These are phyloP conservation scores for Termitomyces sp. DNA, from an alignment of 1,284 basidiomycete genomes.

Conservation along the genomic window DNA sequence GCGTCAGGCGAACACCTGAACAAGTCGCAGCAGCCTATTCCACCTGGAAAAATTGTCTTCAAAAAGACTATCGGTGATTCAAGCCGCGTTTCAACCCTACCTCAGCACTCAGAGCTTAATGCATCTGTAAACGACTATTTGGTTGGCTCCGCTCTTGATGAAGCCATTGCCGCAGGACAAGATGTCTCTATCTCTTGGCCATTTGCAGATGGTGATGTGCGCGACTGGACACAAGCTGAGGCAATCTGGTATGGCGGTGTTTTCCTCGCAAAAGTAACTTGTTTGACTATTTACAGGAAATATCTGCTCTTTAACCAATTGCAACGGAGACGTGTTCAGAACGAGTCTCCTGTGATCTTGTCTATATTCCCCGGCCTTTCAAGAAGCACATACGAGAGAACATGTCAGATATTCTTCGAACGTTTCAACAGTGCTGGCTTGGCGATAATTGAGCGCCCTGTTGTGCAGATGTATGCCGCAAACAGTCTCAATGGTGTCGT, in stretches of 20 bases:
- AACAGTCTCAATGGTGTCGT: slow-evolving; percentile 76
- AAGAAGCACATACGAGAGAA: slow-evolving; percentile 67
- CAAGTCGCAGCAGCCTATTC: slow-evolving; percentile 14
- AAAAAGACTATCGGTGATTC: slow-evolving; percentile 30
- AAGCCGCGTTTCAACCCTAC: slow-evolving; percentile 40
- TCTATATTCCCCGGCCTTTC: slow-evolving; percentile 69
- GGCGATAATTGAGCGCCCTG: slow-evolving; percentile 78
- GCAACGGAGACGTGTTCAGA: slow-evolving; percentile 75
- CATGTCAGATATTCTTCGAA: slow-evolving; percentile 91
- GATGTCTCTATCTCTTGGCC: slow-evolving; percentile 80
- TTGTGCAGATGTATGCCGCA: slow-evolving; percentile 82
- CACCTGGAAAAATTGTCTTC: background rate
- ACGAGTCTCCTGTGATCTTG: slow-evolving; percentile 83
- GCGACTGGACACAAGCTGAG: slow-evolving; percentile 88
- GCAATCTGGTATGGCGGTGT: slow-evolving; percentile 72
- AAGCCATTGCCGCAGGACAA: slow-evolving; percentile 69
- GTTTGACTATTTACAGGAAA: slow-evolving; percentile 50
- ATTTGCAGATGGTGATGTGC: slow-evolving; percentile 70
- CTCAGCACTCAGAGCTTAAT: slow-evolving; percentile 32
- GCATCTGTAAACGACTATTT: slow-evolving; percentile 76
- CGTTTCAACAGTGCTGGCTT: slow-evolving; percentile 91
- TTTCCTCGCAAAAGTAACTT: background rate
- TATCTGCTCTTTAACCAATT: slow-evolving; percentile 78
- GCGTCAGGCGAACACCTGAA: slow-evolving; percentile 24
- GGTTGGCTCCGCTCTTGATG: slow-evolving; percentile 77